A percentile compares a stretch with the other conserved stretches of the same genome.
Conservation (phyloP, 306 rosid genomes). For the Cajanus cajan region DNA sequence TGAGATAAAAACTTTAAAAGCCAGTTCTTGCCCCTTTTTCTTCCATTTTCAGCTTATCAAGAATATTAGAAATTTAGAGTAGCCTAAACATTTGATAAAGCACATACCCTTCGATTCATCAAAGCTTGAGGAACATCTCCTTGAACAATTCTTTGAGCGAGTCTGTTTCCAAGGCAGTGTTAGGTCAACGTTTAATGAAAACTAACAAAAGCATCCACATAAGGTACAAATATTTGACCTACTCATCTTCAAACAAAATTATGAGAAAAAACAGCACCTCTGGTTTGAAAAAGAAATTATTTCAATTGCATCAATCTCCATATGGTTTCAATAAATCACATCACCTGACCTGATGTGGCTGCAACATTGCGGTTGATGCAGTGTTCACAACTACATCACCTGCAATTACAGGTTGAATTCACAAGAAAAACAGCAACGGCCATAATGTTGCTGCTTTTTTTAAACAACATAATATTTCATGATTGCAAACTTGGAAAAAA, state of each 20-base stretch:
- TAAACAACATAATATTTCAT: background rate
- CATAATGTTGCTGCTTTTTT: background rate
- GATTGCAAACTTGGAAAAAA: background rate
- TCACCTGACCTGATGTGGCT: background rate
- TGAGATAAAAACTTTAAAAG: background rate
- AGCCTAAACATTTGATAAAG: constrained; percentile 22
- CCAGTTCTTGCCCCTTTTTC: constrained; percentile 14
- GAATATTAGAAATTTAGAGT: background rate
- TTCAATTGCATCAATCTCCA: background rate
- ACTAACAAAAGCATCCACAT: background rate
- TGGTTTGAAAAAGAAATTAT: background rate
- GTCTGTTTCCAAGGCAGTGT: constrained; percentile 53
- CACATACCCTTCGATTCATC: constrained; percentile 89
- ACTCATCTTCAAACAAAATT: background rate
- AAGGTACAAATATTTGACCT: constrained; percentile 15
- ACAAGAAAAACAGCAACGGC: background rate
- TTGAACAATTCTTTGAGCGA: constrained; percentile 97
- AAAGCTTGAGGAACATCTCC: constrained; percentile 98
- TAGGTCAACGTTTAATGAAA: constrained; percentile 5
- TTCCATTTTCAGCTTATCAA: constrained; percentile 3
- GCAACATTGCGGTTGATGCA: background rate
- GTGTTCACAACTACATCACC: background rate
- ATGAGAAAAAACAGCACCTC: constrained; percentile 6
- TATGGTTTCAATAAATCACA: background rate
- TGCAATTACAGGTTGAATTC: background rate